These are phyloP conservation scores for Vitis hybrid DNA, from an alignment of 177 flowering plant genomes.

Conservation along the genomic window DNA sequence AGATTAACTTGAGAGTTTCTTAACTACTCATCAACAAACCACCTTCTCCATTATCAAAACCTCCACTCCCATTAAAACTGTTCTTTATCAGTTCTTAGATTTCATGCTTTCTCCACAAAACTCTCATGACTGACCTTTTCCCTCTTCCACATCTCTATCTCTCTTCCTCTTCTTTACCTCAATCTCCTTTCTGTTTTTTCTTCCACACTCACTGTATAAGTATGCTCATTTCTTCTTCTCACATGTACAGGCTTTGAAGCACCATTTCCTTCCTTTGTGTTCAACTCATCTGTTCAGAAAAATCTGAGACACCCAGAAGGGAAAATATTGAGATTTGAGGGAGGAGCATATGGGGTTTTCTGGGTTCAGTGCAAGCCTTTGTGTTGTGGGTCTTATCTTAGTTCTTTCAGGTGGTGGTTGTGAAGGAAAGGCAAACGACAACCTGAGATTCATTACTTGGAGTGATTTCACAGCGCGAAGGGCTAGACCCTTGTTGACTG, in stretches of 20 bases:
- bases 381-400: conserved; percentile 15
- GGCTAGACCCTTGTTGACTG: conserved; percentile 12
- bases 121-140: conserved; percentile 25
- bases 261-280: too few relatives aligned
- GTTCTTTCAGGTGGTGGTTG: conserved; percentile 11
- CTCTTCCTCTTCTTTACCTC: background rate
- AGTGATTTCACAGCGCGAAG: conserved; percentile 40
- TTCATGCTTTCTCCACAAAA: conserved; percentile 8
- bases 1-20: background rate
- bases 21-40: background rate
- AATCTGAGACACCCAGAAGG: too few relatives aligned
- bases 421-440: background rate
- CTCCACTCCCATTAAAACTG: too few relatives aligned
- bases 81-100: too few relatives aligned
- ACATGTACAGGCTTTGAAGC: too few relatives aligned
- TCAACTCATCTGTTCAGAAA: too few relatives aligned
- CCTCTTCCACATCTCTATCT: too few relatives aligned
- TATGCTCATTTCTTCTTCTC: too few relatives aligned
- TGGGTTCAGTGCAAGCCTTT: conserved; percentile 3
- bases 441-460: conserved; percentile 40
- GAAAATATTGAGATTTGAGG: too few relatives aligned
- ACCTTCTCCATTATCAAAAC: background rate
- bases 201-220: background rate
- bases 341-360: conserved; percentile 10
- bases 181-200: background rate